phyloP scores from a whole-genome alignment of 768 basidiomycete species.

The Podaxis sp. region DNA sequence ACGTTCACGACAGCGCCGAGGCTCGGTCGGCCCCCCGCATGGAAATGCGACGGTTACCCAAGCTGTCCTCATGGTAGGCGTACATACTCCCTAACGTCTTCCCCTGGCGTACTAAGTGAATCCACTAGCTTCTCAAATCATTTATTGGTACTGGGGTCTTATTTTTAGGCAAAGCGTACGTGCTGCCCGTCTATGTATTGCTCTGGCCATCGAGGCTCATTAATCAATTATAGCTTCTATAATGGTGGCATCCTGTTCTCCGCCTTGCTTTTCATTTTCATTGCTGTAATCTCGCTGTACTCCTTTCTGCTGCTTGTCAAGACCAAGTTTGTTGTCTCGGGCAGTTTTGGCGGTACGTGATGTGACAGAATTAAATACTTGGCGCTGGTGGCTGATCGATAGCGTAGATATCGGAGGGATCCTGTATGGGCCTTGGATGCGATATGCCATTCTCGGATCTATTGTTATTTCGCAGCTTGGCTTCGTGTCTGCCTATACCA shows the following conservation, averaged over 20 bases:
- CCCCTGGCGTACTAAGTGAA: conserved; percentile 1
- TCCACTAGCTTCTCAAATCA: conserved; percentile 74
- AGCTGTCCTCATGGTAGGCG: conserved; percentile 85
- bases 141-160: conserved; percentile 96
- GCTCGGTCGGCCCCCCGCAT: conserved; percentile 57
- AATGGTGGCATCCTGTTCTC: conserved; percentile 97
- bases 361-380: not conserved
- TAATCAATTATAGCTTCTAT: conserved; percentile 61
- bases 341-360: conserved; percentile 84
- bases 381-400: not conserved
- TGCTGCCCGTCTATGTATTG: not conserved
- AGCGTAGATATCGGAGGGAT: conserved; percentile 84
- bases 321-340: conserved; percentile 85
- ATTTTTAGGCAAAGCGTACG: conserved; percentile 93
- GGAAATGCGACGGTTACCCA: conserved; percentile 91
- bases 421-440: conserved; percentile 92
- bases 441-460: conserved; percentile 81
- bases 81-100: not conserved
- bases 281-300: conserved; percentile 86
- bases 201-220: not conserved
- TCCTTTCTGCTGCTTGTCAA: conserved; percentile 90
- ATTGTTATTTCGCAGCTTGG: conserved; percentile 90
- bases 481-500: conserved; percentile 88
- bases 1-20: conserved; percentile 50
- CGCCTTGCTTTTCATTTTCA: conserved; percentile 65